Conservation (phyloP, 1,284 basidiomycete species). For the Apiotrichum akiyoshidainum region DNA sequence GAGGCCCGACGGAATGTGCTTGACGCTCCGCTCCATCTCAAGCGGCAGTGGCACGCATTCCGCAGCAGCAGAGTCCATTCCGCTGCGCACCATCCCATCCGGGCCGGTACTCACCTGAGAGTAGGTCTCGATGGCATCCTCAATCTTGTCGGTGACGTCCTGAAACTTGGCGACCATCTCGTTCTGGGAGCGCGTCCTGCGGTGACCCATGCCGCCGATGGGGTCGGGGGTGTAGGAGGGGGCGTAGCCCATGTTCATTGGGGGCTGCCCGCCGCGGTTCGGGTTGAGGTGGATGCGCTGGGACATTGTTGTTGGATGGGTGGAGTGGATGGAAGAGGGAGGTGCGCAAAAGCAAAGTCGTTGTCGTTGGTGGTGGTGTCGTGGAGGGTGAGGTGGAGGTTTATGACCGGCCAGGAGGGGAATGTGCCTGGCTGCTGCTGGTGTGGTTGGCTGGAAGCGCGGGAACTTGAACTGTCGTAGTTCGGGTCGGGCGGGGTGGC, state of each 20-base stretch:
- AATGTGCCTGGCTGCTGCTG: too few relatives aligned
- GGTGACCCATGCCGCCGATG: constrained; percentile 44
- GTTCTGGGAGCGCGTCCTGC: constrained; percentile 53
- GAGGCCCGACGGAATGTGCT: too few relatives aligned
- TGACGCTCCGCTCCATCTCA: too few relatives aligned
- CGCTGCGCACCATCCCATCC: not conserved
- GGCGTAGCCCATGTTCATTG: constrained; percentile 26
- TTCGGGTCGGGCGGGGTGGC: too few relatives aligned
- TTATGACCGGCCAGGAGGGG: too few relatives aligned
- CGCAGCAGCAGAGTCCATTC: too few relatives aligned
- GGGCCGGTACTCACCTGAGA: constrained; percentile 58
- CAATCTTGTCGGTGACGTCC: constrained; percentile 70
- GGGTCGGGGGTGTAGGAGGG: constrained; percentile 46
- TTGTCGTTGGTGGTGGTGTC: not conserved
- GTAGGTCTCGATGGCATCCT: constrained; percentile 89
- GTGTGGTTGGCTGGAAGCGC: too few relatives aligned
- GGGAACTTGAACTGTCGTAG: too few relatives aligned
- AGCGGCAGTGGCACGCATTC: too few relatives aligned
- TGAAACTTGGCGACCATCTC: constrained; percentile 80
- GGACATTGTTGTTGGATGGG: constrained; percentile 17
- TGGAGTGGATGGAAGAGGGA: constrained; percentile 31
- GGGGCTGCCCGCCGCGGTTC: constrained; percentile 39
- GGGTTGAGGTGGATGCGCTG: constrained; percentile 52
- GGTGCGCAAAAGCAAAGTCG: not conserved
- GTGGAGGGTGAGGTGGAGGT: not conserved